These are phyloP conservation scores for Neopestalotiopsis sp. DNA, from an alignment of 2,329 filamentous ascomycete genomes.

Conservation along the genomic window DNA sequence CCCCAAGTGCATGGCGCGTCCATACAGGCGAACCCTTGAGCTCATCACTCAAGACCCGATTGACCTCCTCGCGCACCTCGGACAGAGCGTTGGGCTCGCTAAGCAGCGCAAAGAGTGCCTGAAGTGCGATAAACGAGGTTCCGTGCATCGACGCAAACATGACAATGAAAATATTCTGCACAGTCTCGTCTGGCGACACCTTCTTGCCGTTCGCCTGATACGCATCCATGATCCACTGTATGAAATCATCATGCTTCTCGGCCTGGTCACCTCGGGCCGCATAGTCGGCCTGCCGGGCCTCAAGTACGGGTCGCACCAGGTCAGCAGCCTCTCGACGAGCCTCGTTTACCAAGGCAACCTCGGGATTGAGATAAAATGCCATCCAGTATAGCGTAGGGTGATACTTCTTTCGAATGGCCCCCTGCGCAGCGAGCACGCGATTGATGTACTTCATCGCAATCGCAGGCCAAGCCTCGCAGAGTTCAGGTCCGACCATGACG, in stretches of 20 bases:
- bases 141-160: constrained; percentile 24
- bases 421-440: constrained; percentile 24
- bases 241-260: neutral
- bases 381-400: constrained; percentile 26
- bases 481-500: constrained; percentile 22
- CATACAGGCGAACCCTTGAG: constrained; percentile 16
- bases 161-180: constrained; percentile 24
- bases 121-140: constrained; percentile 15
- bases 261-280: neutral
- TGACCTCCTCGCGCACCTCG: neutral
- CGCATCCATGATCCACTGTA: neutral
- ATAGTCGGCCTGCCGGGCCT: constrained; percentile 21
- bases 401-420: constrained; percentile 25
- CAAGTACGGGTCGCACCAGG: constrained; percentile 26
- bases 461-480: constrained; percentile 18
- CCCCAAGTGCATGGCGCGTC: constrained; percentile 20
- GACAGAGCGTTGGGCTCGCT: neutral
- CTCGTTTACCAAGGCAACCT: constrained; percentile 16
- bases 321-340: constrained; percentile 24
- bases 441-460: constrained; percentile 27
- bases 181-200: constrained; percentile 15
- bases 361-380: constrained; percentile 27
- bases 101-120: constrained; percentile 16
- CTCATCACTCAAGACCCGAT: neutral
- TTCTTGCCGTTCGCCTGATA: neutral